Evolutionary conservation across 768 basidiomycete genomes (phyloP), one percentile per base, ranked within the genome.

Genomic region (Mycena epipterygia): DNA sequence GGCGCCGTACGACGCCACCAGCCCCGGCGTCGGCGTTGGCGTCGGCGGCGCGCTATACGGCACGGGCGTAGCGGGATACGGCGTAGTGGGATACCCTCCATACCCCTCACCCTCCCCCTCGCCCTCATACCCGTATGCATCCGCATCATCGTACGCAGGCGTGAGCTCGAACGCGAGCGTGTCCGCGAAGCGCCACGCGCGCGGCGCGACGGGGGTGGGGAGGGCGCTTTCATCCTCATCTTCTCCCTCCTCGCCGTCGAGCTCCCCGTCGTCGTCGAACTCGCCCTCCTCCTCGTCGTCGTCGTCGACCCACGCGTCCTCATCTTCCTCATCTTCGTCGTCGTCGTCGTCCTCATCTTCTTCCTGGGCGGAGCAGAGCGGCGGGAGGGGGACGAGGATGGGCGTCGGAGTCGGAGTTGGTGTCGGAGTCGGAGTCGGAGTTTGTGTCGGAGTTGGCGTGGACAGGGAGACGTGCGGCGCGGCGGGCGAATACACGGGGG

Each of bases 331-430:
- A 21, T 39, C 61, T 16, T 35, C 62, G 25, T 53, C 49, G 0
- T 52, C 62, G 21, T 48, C 44, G 8, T 29, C 41, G 57, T 46
- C 44, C 1, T 25, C 44, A 5, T 25, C 3, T 2, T 46, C n/a
- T 4, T n/a, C 42, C 25, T 13, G 46, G 16, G n/a, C 49, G 4
- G 17, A 6, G 2, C 55, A 21, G 17, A 63, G 46, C 33, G 61
- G 61, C 35, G 67, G 67, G 16, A 55, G 59, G 12, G 60, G 67
- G 6, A 63, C 55, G 30, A 35, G 53, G 39, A 67, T 67, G 5
- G 57, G 63, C 1, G 29, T 30, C n/a, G 19, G n/a, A 21, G 12
- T 8, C 27, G 29, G 8, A 16, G n/a, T 33, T 37, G 48, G 12
- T 1, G 33, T n/a, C 32, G 61, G 9, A 39, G 8, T 8, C 37